Conservation (phyloP, 2,329 filamentous ascomycete genomes). For the Alternaria viburni region DNA sequence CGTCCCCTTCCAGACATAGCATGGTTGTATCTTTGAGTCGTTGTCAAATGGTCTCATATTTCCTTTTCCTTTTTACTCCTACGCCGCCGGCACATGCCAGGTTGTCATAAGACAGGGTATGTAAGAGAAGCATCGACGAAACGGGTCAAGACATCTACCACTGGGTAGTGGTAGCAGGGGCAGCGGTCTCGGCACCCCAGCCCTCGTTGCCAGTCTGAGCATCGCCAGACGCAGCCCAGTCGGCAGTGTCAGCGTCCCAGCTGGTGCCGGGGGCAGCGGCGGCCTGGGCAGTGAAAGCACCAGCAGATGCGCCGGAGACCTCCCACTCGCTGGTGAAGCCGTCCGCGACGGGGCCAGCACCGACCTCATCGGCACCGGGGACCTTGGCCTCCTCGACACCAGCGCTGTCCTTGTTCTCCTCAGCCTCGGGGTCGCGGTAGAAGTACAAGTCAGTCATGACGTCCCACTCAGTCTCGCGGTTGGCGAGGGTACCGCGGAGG, state of each 20-base stretch:
- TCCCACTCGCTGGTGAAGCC: conserved; percentile 90
- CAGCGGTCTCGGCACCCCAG: conserved; percentile 55
- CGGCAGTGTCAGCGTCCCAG: conserved; percentile 68
- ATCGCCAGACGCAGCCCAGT: conserved; percentile 70
- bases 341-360: conserved; percentile 76
- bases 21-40: conserved; percentile 14
- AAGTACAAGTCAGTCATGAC: conserved; percentile 99
- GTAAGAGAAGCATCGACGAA: conserved; percentile 24
- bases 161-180: conserved; percentile 42
- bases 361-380: conserved; percentile 83
- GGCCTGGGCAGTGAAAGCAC: conserved; percentile 64
- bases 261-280: conserved; percentile 68
- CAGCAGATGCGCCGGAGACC: conserved; percentile 68
- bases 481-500: conserved; percentile 94
- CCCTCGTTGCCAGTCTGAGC: conserved; percentile 58
- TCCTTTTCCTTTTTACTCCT: conserved; percentile 40
- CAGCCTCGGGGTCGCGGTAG: conserved; percentile 99
- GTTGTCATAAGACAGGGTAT: conserved; percentile 46
- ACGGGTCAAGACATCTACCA: conserved; percentile 52
- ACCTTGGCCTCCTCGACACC: conserved; percentile 85
- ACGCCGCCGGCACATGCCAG: conserved; percentile 30
- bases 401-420: conserved; percentile 94
- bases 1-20: conserved; percentile 11
- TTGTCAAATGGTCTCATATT: conserved; percentile 32
- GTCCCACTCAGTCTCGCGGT: conserved; percentile 97